Base-by-base conservation (phyloP, 164 flowering plant species). In the Berberis vulgaris region DNA sequence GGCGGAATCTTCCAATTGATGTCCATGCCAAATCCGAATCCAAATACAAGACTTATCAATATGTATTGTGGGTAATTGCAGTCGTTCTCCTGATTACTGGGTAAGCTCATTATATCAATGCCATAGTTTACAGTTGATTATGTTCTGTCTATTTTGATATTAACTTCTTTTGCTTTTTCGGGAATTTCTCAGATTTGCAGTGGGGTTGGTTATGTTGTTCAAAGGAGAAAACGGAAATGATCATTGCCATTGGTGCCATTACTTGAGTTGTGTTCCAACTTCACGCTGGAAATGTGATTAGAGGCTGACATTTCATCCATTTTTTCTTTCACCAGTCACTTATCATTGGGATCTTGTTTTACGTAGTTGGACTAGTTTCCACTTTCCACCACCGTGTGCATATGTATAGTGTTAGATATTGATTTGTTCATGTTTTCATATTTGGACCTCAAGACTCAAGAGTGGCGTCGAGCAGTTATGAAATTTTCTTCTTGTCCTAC, bases 201-300 rank as follows among this genome's bases (percentile, higher is more conserved):
- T 83, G 9, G 90, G 80, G 63, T 53, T 88, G 69, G 86, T 89
- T 70, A 83, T 92, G 96, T 76, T 93, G 62, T 93, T 90, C 57
- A 67, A 76, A 44, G 94, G 86, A 56, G 84, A 73, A 67, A 82
- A 84, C 59, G 92, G 83, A 26, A 77, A 84, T 40, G 79, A 86
- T 13, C 83, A 71, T 44, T 92, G 98, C 87, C 69, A 66, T 59
- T 91, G 98, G 96, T 91, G 98, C 67, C 87, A 75, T 68, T 86
- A 89, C 76, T 68, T 84, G 61, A 78, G 77, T 73, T 92, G 97
- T 66, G 84, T 92, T 10, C 86, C 89, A 1, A 88, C 94, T 2
- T 82, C 88, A 0, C 82, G 77, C 57, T 92, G 96, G 96, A 68
- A 70, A 39, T 74, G 77, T 45, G 71, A 57, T 41, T 4, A 10